Evolutionary conservation across 345 rosid species (phyloP), one percentile per base, ranked within the genome.

Genomic region (Aethionema arabicum): DNA sequence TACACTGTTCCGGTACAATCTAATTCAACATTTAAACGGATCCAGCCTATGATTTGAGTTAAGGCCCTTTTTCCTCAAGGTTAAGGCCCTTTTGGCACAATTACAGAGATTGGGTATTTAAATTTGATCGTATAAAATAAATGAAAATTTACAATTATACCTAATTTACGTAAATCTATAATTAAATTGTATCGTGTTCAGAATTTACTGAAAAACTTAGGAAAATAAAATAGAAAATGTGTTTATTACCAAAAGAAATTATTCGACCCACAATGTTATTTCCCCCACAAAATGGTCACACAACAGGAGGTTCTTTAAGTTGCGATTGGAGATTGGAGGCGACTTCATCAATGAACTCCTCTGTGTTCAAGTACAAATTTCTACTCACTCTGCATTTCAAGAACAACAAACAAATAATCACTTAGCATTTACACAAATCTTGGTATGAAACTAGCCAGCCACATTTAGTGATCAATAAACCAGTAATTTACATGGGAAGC

Each of bases 311-410:
- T 72, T 78, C 69, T 65, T 8, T 61, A 52, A 87, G 85, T 80
- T 80, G 82, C 29, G 77, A 21, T 21, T 74, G 72, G 33, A 89
- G 85, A 71, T 76, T 82, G 16, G 69, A 61, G 32, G 84, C 93
- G 49, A 92, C 95, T 7, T 88, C 88, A 71, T 85, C 90, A 0
- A 93, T 85, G 63, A 93, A 93, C 75, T 87, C 88, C 72, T 82
- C 96, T 0, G 99, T 93, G 78, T 64, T 85, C 79, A 89, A 57
- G 78, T 76, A 93, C 59, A 32, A 71, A 61, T 87, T 90, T 62
- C 95, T 78, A 11, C 83, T 72, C 57, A 85, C 90, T 83, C 99
- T 89, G 90, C 69, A 60, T 35, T 7, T 45, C 44, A 65, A 4
- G 15, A 48, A 15, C 59, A 32, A 16, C 16, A 7, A 3, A 5